phyloP scores from a whole-genome alignment of 768 basidiomycete genomes.

The Mycena galericulata region DNA sequence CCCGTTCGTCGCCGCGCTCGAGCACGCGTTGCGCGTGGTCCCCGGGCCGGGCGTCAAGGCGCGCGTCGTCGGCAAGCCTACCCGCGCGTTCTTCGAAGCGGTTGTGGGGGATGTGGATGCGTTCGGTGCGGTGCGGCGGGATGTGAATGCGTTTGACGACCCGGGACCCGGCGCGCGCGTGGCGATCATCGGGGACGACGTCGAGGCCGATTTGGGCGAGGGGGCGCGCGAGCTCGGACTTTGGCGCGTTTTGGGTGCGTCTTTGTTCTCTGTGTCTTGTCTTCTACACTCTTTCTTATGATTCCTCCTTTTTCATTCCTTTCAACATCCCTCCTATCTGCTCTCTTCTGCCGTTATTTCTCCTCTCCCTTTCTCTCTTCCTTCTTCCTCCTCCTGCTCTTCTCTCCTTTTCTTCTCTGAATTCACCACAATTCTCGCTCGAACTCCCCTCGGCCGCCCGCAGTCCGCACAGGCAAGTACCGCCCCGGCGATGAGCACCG shows the following conservation, averaged over 20 bases:
- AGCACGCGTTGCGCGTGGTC: constrained; percentile 59
- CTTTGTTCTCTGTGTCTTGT: too few relatives aligned
- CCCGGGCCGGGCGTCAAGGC: constrained; percentile 48
- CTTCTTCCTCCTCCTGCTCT: not conserved
- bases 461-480: constrained; percentile 80
- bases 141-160: constrained; percentile 40
- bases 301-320: too few relatives aligned
- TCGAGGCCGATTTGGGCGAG: constrained; percentile 70
- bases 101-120: constrained; percentile 57
- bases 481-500: constrained; percentile 66
- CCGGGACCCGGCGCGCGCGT: constrained; percentile 37
- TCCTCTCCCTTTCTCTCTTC: too few relatives aligned
- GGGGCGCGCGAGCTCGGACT: constrained; percentile 72
- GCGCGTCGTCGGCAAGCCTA: constrained; percentile 72
- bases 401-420: not conserved
- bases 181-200: constrained; percentile 76
- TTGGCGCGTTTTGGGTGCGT: constrained; percentile 71
- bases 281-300: too few relatives aligned
- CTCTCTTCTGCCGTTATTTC: too few relatives aligned
- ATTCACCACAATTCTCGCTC: not conserved
- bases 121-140: constrained; percentile 56
- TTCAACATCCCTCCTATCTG: too few relatives aligned
- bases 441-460: too few relatives aligned
- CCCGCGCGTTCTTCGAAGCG: constrained; percentile 66
- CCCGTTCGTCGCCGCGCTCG: constrained; percentile 75